Percentiles rank a stretch among this genome's conserved stretches.
Evolutionary conservation across 192 early-diverging fungal species (phyloP).

Genomic region (Entophlyctis helioformis): DNA sequence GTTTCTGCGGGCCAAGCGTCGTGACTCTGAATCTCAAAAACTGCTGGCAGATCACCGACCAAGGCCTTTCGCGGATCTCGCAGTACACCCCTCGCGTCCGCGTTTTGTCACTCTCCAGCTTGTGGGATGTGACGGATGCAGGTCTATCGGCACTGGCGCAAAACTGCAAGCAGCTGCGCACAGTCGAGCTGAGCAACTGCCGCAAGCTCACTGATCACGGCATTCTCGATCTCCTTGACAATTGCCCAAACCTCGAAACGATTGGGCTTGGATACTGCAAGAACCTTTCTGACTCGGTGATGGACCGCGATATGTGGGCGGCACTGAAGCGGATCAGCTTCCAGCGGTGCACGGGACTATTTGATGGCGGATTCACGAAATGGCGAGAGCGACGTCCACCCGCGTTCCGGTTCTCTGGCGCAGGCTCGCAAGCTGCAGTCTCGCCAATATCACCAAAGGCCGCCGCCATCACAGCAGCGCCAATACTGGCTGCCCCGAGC

Average conservation of each 20-base stretch:
- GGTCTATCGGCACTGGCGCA: constrained; percentile 35
- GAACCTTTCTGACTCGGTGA: constrained; percentile 48
- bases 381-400: too few species aligned
- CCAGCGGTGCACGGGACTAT: constrained; percentile 65
- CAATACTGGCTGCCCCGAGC: too few species aligned
- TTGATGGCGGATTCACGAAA: constrained; percentile 43
- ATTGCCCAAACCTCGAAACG: constrained; percentile 9
- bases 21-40: constrained; percentile 40
- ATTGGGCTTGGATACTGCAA: constrained; percentile 65
- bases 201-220: constrained; percentile 59
- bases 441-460: too few species aligned
- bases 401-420: too few species aligned
- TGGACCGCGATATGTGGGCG: constrained; percentile 39
- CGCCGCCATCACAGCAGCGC: too few species aligned
- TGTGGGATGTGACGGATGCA: constrained; percentile 62
- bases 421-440: too few species aligned
- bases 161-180: constrained; percentile 25
- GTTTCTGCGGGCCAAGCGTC: constrained; percentile 31
- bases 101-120: constrained; percentile 42
- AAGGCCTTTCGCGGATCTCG: constrained; percentile 32
- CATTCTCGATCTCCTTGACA: constrained; percentile 38
- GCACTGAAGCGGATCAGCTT: constrained; percentile 51
- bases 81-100: constrained; percentile 23
- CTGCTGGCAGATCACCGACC: constrained; percentile 62
- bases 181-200: constrained; percentile 67